Evolutionary conservation across 495 filamentous ascomycete species (phyloP), one percentile per base, ranked within the genome.

Genomic region (Penicillium lagena): DNA sequence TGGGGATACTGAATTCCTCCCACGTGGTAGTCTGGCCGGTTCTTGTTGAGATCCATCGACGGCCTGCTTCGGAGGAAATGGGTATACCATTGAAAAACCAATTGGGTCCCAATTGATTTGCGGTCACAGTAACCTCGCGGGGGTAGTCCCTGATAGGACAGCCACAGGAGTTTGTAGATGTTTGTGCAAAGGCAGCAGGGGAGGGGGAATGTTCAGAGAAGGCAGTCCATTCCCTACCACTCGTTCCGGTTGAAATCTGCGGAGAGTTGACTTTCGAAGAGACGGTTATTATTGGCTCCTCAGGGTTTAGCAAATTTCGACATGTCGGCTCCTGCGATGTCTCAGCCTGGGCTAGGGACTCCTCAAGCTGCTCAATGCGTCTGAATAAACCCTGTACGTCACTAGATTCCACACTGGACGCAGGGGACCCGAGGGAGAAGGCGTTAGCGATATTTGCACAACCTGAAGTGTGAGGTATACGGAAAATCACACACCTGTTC

Each of bases 31-130:
- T 10, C 35, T 55, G 52, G 32, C 15, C 48, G 0, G 52, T 55
- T 43, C 42, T 48, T 33, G 14, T 31, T 38, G 48, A 48, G n/a
- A 55, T 13, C 52, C 52, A 55, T 29, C 28, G 40, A 2, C 22
- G 11, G 14, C 52, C 52, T 35, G 34, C 45, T 38, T 51, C 42
- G 0, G 52, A 49, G 31, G 28, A 37, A 7, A 55, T 49, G 6
- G 52, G 14, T n/a, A 55, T 52, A 1, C 49, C 49, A 38, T 55
- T 46, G 12, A 55, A 55, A 38, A 35, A 55, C 52, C 52, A 55
- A 12, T 55, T 55, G 5, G 52, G 49, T 27, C 52, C 49, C 35
- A 41, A 40, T 37, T 51, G 47, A n/a, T 9, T 30, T 12, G 40
- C 35, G 13, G 33, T 32, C 12, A 11, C 22, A 10, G n/a, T 11